phyloP scores from a whole-genome alignment of 495 filamentous ascomycete genomes.

The Hypoxylon fuscum region DNA sequence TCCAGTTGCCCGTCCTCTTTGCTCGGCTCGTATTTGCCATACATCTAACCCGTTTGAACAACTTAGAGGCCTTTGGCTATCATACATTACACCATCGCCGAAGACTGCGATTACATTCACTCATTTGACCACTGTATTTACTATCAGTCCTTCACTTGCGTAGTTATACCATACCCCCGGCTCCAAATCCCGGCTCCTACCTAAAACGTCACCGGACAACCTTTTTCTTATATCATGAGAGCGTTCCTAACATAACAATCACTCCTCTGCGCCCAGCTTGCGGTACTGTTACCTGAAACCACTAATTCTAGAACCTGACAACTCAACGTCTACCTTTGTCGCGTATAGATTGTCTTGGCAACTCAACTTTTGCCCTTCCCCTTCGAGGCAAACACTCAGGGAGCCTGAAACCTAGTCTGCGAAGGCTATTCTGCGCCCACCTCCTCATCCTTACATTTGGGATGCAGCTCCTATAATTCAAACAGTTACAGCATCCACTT shows the following conservation, averaged over 20 bases:
- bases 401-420: not conserved
- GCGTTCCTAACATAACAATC: constrained; percentile 1
- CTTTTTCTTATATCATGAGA: constrained; percentile 8
- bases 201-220: not conserved
- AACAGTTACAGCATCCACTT: constrained; percentile 7
- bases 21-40: constrained; percentile 10
- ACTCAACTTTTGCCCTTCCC: constrained; percentile 12
- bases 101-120: constrained; percentile 18
- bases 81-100: constrained; percentile 5
- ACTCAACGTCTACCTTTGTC: constrained; percentile 15
- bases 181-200: not conserved
- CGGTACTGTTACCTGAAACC: not conserved
- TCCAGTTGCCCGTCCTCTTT: constrained; percentile 10
- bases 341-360: constrained; percentile 21
- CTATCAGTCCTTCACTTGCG: constrained; percentile 21
- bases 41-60: constrained; percentile 1
- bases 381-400: constrained; percentile 3
- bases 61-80: constrained; percentile 7
- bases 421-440: not conserved
- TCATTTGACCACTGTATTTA: constrained; percentile 20
- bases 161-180: not conserved
- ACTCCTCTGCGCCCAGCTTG: not conserved
- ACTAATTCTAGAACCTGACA: not conserved
- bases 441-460: constrained; percentile 9
- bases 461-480: constrained; percentile 7